phyloP scores from a whole-genome alignment of 2,329 filamentous ascomycete species.

The Penicillium crustosum region DNA sequence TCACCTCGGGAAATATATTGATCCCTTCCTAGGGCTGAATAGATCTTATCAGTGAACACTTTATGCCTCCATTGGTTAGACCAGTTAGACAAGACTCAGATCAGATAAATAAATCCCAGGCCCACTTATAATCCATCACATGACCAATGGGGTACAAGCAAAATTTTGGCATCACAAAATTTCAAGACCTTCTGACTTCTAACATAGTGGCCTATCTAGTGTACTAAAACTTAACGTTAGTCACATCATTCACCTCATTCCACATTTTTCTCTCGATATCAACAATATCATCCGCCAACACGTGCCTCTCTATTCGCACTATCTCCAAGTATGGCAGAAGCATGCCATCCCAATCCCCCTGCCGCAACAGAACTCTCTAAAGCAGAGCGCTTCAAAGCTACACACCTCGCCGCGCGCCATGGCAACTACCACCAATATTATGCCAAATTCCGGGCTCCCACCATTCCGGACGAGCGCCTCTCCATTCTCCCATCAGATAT shows the following conservation, averaged over 20 bases:
- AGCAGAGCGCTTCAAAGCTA: constrained; percentile 30
- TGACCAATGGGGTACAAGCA: neutral
- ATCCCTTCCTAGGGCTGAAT: neutral
- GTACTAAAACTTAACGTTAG: constrained; percentile 7
- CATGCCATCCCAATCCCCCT: constrained; percentile 8
- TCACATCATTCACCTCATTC: constrained; percentile 10
- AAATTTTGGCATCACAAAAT: too few relatives aligned
- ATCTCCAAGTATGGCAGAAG: constrained; percentile 22
- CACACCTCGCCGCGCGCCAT: constrained; percentile 27
- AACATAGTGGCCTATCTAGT: constrained; percentile 8
- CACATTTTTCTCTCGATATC: constrained; percentile 2
- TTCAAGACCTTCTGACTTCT: too few relatives aligned
- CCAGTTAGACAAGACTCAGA: neutral
- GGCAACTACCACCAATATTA: constrained; percentile 31
- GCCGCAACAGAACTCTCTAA: constrained; percentile 23
- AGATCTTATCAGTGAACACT: neutral
- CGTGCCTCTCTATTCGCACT: constrained; percentile 7
- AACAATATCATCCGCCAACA: constrained; percentile 11
- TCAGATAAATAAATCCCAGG: neutral
- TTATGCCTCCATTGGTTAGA: neutral
- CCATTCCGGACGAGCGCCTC: constrained; percentile 26
- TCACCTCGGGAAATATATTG: neutral
- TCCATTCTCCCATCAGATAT: constrained; percentile 27
- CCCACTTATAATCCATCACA: neutral
- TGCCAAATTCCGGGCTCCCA: constrained; percentile 25